phyloP scores from a whole-genome alignment of 441 rosid genomes.

The Macaranga tanarius region DNA sequence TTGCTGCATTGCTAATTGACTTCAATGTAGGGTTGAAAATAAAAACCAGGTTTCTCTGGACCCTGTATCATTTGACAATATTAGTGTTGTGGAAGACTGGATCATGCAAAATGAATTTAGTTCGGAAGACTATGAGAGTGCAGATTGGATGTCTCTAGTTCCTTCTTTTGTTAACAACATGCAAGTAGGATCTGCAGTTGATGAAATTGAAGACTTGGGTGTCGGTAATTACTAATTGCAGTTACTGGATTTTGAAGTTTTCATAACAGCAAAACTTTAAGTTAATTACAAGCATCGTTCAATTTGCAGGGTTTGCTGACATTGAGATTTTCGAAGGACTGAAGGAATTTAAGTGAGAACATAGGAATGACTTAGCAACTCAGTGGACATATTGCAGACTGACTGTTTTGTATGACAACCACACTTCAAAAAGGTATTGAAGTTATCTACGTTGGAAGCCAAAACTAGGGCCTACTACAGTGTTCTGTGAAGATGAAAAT shows the following conservation, averaged over 20 bases:
- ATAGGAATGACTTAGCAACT: slow-evolving; percentile 30
- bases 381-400: slow-evolving; percentile 1
- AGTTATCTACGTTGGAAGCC: not conserved
- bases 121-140: slow-evolving; percentile 47
- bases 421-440: slow-evolving; percentile 7
- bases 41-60: slow-evolving; percentile 43
- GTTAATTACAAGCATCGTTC: slow-evolving; percentile 7
- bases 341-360: slow-evolving; percentile 39
- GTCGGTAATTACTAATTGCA: slow-evolving; percentile 55
- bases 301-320: slow-evolving; percentile 72
- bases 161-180: slow-evolving; percentile 37
- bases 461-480: not conserved
- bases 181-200: slow-evolving; percentile 40
- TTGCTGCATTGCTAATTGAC: slow-evolving; percentile 18
- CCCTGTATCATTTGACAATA: slow-evolving; percentile 48
- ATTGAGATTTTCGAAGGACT: slow-evolving; percentile 57
- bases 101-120: slow-evolving; percentile 44
- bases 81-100: slow-evolving; percentile 69
- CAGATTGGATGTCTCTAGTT: slow-evolving; percentile 76
- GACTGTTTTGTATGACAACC: not conserved
- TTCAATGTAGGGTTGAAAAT: slow-evolving; percentile 34
- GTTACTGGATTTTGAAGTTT: slow-evolving; percentile 6
- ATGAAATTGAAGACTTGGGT: slow-evolving; percentile 58
- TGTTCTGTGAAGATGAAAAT: not conserved
- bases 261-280: not conserved